These are phyloP conservation scores for Brassica carinata DNA, from an alignment of 345 rosid genomes.

Conservation along the genomic window DNA sequence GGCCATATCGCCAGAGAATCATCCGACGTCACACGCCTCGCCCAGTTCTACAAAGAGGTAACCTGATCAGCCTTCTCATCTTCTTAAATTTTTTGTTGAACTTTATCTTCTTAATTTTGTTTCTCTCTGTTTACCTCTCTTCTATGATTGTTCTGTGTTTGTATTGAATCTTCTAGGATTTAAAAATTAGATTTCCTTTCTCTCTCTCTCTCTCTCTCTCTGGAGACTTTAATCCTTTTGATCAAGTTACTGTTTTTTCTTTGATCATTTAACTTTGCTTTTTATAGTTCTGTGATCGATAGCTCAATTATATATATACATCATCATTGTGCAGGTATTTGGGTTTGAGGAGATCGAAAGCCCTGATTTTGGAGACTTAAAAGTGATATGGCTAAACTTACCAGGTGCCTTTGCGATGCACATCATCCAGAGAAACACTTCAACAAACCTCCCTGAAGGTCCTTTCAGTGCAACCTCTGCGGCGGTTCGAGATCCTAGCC, in stretches of 20 bases:
- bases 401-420: slow-evolving; percentile 65
- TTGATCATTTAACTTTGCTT: not conserved
- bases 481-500: slow-evolving; percentile 61
- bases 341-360: slow-evolving; percentile 79
- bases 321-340: slow-evolving; percentile 47
- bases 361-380: slow-evolving; percentile 69
- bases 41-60: slow-evolving; percentile 81
- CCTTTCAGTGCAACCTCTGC: slow-evolving; percentile 72
- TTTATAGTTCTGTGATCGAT: not conserved
- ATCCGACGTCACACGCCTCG: slow-evolving; percentile 68
- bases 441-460: slow-evolving; percentile 78
- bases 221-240: not conserved
- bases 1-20: slow-evolving; percentile 91
- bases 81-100: not conserved
- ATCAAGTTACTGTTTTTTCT: not conserved
- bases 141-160: not conserved
- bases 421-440: slow-evolving; percentile 70
- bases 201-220: too few species aligned
- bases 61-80: not conserved
- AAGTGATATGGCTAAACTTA: slow-evolving; percentile 83
- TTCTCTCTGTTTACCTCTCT: not conserved
- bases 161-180: not conserved
- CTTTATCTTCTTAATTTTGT: not conserved
- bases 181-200: too few species aligned
- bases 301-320: not conserved